Evolutionary conservation across 148 eudicot species (phyloP).

Genomic region (Rhododendron vialii): DNA sequence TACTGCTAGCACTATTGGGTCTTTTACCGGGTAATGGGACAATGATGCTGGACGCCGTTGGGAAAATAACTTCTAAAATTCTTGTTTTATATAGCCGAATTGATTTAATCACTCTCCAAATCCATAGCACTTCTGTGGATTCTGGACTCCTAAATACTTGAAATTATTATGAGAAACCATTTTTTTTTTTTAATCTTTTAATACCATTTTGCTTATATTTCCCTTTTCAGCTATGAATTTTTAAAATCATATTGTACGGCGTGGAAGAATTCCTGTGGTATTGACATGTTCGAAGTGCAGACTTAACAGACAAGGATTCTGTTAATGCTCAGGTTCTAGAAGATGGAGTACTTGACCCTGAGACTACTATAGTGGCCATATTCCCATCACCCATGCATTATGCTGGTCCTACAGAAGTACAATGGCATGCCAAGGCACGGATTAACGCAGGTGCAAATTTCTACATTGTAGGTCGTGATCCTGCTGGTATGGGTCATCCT

Average conservation of each 20-base stretch:
- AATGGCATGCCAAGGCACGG: conserved; percentile 98
- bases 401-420: conserved; percentile 97
- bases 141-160: background rate
- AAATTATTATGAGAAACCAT: background rate
- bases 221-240: background rate
- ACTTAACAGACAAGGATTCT: background rate
- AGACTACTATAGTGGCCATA: conserved; percentile 87
- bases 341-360: conserved; percentile 85
- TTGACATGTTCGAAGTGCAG: background rate
- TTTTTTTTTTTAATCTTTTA: background rate
- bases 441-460: conserved; percentile 95
- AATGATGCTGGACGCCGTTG: background rate
- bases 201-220: background rate
- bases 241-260: background rate
- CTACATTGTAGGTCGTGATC: conserved; percentile 91
- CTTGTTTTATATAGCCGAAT: background rate
- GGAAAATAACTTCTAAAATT: background rate
- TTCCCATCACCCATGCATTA: conserved; percentile 98
- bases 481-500: conserved; percentile 96
- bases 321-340: conserved; percentile 68
- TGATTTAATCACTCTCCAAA: background rate
- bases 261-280: background rate
- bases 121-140: background rate
- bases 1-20: background rate
- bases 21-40: background rate